Evolutionary conservation across 192 early-diverging fungal species (phyloP), one percentile per base, ranked within the genome.

Genomic region (Phlyctochytrium planicorne): DNA sequence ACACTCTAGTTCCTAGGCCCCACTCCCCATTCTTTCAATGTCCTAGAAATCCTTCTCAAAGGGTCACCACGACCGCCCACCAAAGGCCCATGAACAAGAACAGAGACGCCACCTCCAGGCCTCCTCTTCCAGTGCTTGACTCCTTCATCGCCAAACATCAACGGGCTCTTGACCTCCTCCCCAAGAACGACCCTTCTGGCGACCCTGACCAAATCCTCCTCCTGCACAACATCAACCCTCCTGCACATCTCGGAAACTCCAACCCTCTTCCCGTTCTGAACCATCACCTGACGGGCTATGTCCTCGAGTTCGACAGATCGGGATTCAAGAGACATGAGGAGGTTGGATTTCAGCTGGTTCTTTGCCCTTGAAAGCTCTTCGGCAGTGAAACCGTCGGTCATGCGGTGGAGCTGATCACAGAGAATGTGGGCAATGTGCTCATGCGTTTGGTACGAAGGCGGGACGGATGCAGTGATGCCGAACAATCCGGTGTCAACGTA

Each of bases 251-350:
- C 90, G 50, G 78, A 80, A 12, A 91, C 90, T 0, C 84, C 77
- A 2, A 94, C 75, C 70, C 93, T 91, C 67, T 81, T 76, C 10
- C 90, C 93, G 0, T 50, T 30, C 67, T 91, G 83, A 12, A 69
- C 67, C 71, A 89, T 77, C 34, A 90, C 79, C 77, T 98, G 97
- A 63, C 94, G 83, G 16, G 93, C 94, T 53, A 98, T 73, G 71
- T 98, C 97, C 75, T 98, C 97, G 3, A 97, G 80, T 78, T 96
- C 92, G 2, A 98, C 94, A 82, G 92, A 85, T 35, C 92, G 88
- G 68, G 86, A 90, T 70, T 98, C 97, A 17, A 98, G 80, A 60
- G 89, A 91, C 95, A 98, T 98, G 53, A 98, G 82, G 32, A 98
- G 79, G 57, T 86, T 91, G 32, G 87, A 90, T 77, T 93, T 93